Evolutionary conservation across 2,329 filamentous ascomycete species (phyloP).

Genomic region (Colletotrichum trifolii): DNA sequence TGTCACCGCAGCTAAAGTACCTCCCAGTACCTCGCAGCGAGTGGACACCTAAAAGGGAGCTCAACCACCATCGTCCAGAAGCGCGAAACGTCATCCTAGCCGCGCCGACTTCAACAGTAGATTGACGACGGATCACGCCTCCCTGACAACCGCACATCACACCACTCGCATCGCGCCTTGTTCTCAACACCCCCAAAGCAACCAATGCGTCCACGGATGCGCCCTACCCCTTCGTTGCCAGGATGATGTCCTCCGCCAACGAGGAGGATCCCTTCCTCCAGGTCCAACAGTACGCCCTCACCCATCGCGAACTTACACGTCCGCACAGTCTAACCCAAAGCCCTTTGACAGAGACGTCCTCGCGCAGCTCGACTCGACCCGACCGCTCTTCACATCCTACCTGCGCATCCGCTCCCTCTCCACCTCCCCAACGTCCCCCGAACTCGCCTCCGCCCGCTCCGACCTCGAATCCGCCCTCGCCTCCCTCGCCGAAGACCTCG

Average conservation of each 20-base stretch:
- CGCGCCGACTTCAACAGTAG: constrained; percentile 24
- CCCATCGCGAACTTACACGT: constrained; percentile 1
- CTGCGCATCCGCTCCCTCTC: constrained; percentile 92
- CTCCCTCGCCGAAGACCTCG: constrained; percentile 82
- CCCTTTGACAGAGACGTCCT: constrained; percentile 82
- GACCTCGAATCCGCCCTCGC: constrained; percentile 75
- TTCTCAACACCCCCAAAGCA: neutral
- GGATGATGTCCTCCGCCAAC: constrained; percentile 75
- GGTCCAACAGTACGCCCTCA: constrained; percentile 70
- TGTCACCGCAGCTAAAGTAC: constrained; percentile 1
- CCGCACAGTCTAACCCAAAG: constrained; percentile 21
- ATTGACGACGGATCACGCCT: constrained; percentile 15
- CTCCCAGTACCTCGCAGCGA: constrained; percentile 11
- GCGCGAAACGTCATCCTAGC: constrained; percentile 37
- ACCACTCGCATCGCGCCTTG: neutral
- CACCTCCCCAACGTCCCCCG: constrained; percentile 77
- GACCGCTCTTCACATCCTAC: constrained; percentile 93
- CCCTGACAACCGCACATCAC: neutral
- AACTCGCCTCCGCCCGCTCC: constrained; percentile 81
- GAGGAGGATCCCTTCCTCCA: constrained; percentile 79
- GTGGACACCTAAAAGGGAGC: constrained; percentile 27
- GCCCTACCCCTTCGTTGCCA: constrained; percentile 40
- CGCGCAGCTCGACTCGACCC: constrained; percentile 80
- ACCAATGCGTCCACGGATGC: constrained; percentile 34
- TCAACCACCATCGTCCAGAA: constrained; percentile 20